A percentile compares a stretch with the other conserved stretches of the same genome.
Conservation (phyloP, 192 early-diverging fungal species). For the Linnemannia elongata region DNA sequence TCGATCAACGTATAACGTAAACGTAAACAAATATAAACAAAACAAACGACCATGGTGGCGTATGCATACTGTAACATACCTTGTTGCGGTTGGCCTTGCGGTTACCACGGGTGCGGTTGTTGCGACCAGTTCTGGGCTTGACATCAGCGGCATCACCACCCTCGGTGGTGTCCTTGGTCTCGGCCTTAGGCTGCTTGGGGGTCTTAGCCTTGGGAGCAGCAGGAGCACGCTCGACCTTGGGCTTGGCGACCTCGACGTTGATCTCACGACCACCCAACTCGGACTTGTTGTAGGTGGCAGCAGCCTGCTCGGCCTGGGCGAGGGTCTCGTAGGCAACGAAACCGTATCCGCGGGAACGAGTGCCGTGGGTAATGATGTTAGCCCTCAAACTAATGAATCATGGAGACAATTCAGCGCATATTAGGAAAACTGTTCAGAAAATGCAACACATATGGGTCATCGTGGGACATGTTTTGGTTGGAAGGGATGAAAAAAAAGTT, state of each 20-base stretch:
- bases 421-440: neutral
- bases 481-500: neutral
- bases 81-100: conserved; percentile 45
- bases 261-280: conserved; percentile 90
- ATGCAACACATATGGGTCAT: neutral
- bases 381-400: conserved; percentile 69
- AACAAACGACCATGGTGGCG: neutral
- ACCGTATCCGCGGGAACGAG: conserved; percentile 93
- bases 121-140: conserved; percentile 61
- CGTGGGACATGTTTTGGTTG: conserved; percentile 3
- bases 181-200: conserved; percentile 42
- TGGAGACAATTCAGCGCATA: neutral
- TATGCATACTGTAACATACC: neutral
- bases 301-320: conserved; percentile 79
- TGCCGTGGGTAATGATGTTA: conserved; percentile 84
- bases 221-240: conserved; percentile 64
- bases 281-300: conserved; percentile 79
- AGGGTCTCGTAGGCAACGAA: conserved; percentile 89
- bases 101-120: conserved; percentile 53
- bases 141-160: conserved; percentile 25
- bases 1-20: neutral
- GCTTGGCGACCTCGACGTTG: conserved; percentile 91
- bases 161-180: conserved; percentile 32
- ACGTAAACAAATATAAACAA: neutral
- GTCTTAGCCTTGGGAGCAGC: conserved; percentile 36